Base-by-base conservation (phyloP, 2,329 filamentous ascomycete genomes). In the Pseudopyrenochaeta lycopersici region DNA sequence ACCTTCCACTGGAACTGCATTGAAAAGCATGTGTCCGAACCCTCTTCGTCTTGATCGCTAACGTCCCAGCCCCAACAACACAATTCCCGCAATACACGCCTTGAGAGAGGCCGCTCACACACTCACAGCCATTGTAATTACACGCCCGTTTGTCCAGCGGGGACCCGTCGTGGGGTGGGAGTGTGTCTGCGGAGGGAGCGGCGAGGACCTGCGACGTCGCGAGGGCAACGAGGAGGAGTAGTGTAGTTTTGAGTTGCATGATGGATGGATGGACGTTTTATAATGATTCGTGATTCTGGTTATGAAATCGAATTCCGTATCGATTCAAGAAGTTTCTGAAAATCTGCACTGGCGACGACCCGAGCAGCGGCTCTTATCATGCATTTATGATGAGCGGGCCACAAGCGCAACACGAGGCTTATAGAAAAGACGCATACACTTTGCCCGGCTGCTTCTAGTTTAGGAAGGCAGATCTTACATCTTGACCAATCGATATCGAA, bases 71-170 rank as follows among this genome's bases (percentile, higher is more conserved):
- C 17, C 51, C 51, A 18, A 50, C 52, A 11, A 54, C 46, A 23
- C 46, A 54, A 21, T 50, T 54, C 5, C 52, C 46, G 31, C 52
- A 54, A 14, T 50, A 54, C 12, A 50, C 32, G 30, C 51, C 51
- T 20, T 40, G 17, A 4, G 35, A 9, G 30, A 54, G 40, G 33
- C 51, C 51, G 23, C 46, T 49, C 10, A 54, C 42, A 10, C 52
- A 54, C 10, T 41, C 52, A 27, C 52, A 49, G 15, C 51, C 51
- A 21, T 54, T 54, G 36, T 45, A 49, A 15, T 10, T 42, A 33
- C 49, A 51, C 17, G 49, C 49, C 27, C 49, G 49, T 23, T 51
- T 51, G 7, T 38, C 47, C 14, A 41, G 39, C 7, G 20, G 5
- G 39, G 7, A 9, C 20, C 5, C 11, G n/a, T 29, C 39, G 21